Base-by-base conservation (phyloP, 192 early-diverging fungal species). In the Jimgerdemannia lactiflua region DNA sequence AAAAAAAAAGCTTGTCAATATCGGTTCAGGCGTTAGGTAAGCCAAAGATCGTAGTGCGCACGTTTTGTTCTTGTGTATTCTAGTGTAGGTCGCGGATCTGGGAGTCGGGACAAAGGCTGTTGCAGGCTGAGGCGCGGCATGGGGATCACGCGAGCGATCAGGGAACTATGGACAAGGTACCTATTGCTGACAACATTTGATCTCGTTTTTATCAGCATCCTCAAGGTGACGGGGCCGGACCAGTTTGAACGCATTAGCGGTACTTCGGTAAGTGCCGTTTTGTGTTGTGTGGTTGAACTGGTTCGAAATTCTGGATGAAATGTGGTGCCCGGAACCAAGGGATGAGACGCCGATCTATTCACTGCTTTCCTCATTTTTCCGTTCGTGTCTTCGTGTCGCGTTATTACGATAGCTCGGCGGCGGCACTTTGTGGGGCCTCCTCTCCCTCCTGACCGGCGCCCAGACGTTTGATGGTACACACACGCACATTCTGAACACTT, bases 351-450 rank as follows among this genome's bases (percentile, higher is more conserved):
- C 64, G 64, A 14, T 29, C 29, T 29, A 29, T 29, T 29, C 29
- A 29, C 29, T 29, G 29, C 29, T 29, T 42, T 17, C 70, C 39
- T 49, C 72, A 4, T 65, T 72, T 77, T 67, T 43, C 42, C 66
- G 19, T 17, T 39, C 4, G 63, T 42, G 8, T 29, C 29, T 29
- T 29, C 29, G 64, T 18, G 39, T 67, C 19, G 64, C 14, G 14
- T 18, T 14, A 65, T 14, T 19, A 18, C 64, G 71, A 29, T 67
- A 89, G 87, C 83, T 99, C 71, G 97, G 97, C 70, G 97, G 97
- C 65, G 96, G 96, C 59, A 99, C 98, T 39, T 83, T 98, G 20
- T 98, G 97, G 97, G 98, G 98, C 6, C 83, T 99, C 40, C 79
- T 97, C 66, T 90, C 93, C 19, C 77, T 97, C 63, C 84, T 99